Conservation (phyloP, 768 basidiomycete genomes). For the Boletales sp. region DNA sequence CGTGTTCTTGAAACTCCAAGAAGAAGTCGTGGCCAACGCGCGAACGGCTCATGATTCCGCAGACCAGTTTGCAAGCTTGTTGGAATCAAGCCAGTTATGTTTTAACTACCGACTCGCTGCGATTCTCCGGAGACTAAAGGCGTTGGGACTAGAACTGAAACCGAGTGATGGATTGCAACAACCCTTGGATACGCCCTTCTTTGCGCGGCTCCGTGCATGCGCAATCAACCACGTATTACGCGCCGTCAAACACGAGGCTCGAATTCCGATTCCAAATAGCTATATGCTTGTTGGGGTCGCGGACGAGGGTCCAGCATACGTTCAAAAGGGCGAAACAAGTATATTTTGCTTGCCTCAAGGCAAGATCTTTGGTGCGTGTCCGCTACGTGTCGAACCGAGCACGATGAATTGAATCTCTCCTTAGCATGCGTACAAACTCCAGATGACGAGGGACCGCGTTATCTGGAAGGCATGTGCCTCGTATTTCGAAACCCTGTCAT, state of each 20-base stretch:
- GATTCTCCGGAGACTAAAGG: constrained; percentile 48
- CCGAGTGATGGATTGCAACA: constrained; percentile 25
- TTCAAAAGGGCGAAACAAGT: constrained; percentile 43
- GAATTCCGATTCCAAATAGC: constrained; percentile 67
- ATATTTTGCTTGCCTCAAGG: constrained; percentile 53
- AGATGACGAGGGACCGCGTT: constrained; percentile 46
- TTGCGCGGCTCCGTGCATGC: constrained; percentile 54
- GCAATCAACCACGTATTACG: constrained; percentile 64
- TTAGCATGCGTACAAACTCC: constrained; percentile 59
- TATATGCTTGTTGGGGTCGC: constrained; percentile 76
- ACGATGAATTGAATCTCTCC: not conserved
- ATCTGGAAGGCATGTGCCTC: constrained; percentile 56
- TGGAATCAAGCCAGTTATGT: constrained; percentile 48
- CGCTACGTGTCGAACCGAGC: not conserved
- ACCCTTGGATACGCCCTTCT: constrained; percentile 53
- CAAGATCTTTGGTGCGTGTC: constrained; percentile 61
- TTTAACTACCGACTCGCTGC: constrained; percentile 45
- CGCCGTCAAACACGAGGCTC: constrained; percentile 71
- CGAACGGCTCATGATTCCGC: constrained; percentile 60
- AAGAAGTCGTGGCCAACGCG: constrained; percentile 51
- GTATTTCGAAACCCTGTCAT: constrained; percentile 72
- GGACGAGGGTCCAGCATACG: constrained; percentile 75
- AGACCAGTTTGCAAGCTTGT: constrained; percentile 42
- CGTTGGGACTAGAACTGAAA: constrained; percentile 47
- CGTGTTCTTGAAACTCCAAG: constrained; percentile 61